phyloP scores from a whole-genome alignment of 352 stramenopile species.

The Pythium inflatum region DNA sequence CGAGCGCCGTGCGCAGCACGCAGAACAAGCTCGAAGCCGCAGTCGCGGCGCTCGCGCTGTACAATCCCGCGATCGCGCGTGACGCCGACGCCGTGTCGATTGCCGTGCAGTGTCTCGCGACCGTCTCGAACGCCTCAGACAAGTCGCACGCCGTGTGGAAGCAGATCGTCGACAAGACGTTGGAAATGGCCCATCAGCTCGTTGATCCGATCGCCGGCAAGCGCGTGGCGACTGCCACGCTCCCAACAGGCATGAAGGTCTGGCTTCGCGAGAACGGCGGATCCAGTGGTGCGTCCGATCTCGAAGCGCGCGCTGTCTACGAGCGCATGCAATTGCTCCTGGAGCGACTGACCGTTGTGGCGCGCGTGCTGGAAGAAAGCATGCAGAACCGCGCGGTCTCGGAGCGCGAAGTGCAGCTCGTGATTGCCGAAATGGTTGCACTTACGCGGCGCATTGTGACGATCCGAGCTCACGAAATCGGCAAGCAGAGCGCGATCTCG shows the following conservation, averaged over 20 bases:
- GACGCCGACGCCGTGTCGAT: slow-evolving; percentile 26
- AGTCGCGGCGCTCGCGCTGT: slow-evolving; percentile 43
- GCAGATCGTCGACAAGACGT: slow-evolving; percentile 60
- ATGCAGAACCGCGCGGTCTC: slow-evolving; percentile 58
- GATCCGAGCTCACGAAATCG: slow-evolving; percentile 70
- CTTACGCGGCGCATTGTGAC: slow-evolving; percentile 65
- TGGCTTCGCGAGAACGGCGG: slow-evolving; percentile 51
- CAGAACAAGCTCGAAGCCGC: slow-evolving; percentile 64
- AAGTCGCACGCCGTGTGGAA: slow-evolving; percentile 67
- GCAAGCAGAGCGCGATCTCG: slow-evolving; percentile 81
- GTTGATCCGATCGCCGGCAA: slow-evolving; percentile 72
- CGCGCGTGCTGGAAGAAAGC: slow-evolving; percentile 46
- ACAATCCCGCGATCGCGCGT: slow-evolving; percentile 33
- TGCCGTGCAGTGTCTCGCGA: slow-evolving; percentile 48
- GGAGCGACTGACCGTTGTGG: slow-evolving; percentile 43
- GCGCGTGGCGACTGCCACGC: slow-evolving; percentile 30
- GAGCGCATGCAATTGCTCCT: slow-evolving; percentile 55
- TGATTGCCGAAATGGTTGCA: slow-evolving; percentile 57
- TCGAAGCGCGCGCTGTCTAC: slow-evolving; percentile 54
- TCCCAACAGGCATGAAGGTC: slow-evolving; percentile 55
- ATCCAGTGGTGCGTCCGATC: slow-evolving; percentile 35
- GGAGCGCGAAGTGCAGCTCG: slow-evolving; percentile 77
- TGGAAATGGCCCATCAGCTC: slow-evolving; percentile 68
- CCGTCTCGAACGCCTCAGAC: slow-evolving; percentile 65
- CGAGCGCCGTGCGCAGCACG: slow-evolving; percentile 61